Evolutionary conservation across 2,329 filamentous ascomycete genomes (phyloP), one percentile per base, ranked within the genome.

Genomic region (Pseudogymnoascus sp.): DNA sequence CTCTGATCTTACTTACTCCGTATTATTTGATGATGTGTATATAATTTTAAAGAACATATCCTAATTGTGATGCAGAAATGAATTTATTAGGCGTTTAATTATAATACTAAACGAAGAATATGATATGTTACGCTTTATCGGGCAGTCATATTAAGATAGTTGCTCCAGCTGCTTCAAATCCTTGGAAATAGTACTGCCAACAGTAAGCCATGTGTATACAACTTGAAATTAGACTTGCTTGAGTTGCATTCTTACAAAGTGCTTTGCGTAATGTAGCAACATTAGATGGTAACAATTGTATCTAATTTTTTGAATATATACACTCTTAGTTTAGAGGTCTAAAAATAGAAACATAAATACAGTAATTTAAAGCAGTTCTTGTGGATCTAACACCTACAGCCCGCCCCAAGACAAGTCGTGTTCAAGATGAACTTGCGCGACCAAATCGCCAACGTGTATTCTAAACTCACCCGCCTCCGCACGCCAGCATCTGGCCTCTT

Each of bases 401-500:
- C 42, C 42, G 0, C 7, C 3, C 42, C 42, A 46, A 26, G 42
- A 26, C 26, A 46, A n/a, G 7, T 4, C 42, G 7, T 46, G 21
- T 23, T 26, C 21, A 46, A 46, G 42, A 26, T 46, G 42, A 46
- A 46, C 15, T 15, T 26, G 21, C 42, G 42, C 13, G 7, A 46
- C 42, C 21, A 46, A 46, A 46, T 46, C 42, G 1, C 42, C 21
- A 26, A 46, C 21, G 21, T 46, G 42, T 15, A 46, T 46, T 13
- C 31, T 23, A 63, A 62, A 62, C 21, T 38, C 33, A 31, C 60
- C 60, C 23, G 38, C 33, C 19, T 64, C 64, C n/a, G 62, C 62
- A 15, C 31, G 17, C 64, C 59, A 65, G 13, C 37, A 38, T 7
- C 21, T 19, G n/a, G n/a, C 11, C 37, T 46, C 56, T 21, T 64